A percentile compares a stretch with the other conserved stretches of the same genome.
Conservation (phyloP, 2,329 filamentous ascomycete species). For the Penicillium decumbens region DNA sequence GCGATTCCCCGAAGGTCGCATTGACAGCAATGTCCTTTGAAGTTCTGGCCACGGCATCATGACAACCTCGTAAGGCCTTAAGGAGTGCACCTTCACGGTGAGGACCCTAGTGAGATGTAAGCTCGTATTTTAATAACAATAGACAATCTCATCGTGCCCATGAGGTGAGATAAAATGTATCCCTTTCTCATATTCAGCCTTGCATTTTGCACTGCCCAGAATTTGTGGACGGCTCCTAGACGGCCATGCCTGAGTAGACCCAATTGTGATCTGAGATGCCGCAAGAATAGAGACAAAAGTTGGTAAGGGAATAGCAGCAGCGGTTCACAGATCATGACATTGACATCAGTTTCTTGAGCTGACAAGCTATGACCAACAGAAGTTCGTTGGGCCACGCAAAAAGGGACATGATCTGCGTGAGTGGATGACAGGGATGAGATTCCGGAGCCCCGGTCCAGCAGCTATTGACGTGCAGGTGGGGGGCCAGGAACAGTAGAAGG, state of each 20-base stretch:
- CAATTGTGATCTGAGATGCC: background rate
- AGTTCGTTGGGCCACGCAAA: background rate
- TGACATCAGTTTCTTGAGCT: background rate
- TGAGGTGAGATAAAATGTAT: too few species aligned
- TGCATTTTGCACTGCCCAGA: background rate
- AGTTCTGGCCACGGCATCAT: too few species aligned
- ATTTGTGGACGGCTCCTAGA: background rate
- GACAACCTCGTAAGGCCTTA: too few species aligned
- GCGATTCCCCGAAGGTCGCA: too few species aligned
- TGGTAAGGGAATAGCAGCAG: background rate
- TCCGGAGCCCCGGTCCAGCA: background rate
- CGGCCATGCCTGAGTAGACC: background rate
- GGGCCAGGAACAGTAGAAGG: background rate
- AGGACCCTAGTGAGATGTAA: too few species aligned
- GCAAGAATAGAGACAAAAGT: background rate
- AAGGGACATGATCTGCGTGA: background rate
- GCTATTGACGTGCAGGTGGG: background rate
- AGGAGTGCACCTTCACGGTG: too few species aligned
- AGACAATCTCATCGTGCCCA: too few species aligned
- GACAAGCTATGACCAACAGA: background rate
- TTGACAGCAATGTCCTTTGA: too few species aligned
- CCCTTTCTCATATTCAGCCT: background rate
- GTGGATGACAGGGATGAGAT: background rate
- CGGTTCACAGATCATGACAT: background rate
- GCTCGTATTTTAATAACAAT: too few species aligned